These are phyloP conservation scores for Eudorina sp. DNA, from an alignment of 139 green algal species.

Conservation along the genomic window DNA sequence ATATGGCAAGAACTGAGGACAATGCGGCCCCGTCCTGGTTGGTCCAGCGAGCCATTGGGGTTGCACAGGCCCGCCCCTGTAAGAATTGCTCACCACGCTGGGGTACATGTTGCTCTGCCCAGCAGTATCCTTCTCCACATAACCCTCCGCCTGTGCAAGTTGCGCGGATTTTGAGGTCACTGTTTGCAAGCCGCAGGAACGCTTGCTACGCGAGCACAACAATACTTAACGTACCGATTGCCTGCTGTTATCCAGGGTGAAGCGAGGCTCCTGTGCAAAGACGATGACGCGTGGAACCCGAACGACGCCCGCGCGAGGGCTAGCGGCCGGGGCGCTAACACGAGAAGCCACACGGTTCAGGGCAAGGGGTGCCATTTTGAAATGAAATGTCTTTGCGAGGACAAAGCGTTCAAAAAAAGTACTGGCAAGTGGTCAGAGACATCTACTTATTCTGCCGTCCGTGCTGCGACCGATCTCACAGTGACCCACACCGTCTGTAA, in stretches of 20 bases:
- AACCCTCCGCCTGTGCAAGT: conserved; percentile 34
- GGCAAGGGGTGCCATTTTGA: conserved; percentile 20
- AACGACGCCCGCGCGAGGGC: neutral
- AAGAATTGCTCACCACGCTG: conserved; percentile 20
- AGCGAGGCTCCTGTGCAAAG: conserved; percentile 21
- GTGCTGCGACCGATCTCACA: too few relatives aligned
- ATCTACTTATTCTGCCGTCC: conserved; percentile 6
- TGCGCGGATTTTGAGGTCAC: too few relatives aligned
- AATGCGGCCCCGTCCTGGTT: too few relatives aligned
- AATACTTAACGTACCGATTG: neutral
- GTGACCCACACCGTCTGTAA: too few relatives aligned
- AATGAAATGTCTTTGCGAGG: neutral
- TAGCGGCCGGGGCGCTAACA: neutral
- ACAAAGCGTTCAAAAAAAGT: conserved; percentile 1
- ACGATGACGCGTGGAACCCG: neutral
- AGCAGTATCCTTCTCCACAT: conserved; percentile 45
- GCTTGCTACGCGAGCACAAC: too few relatives aligned
- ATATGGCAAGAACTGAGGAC: too few relatives aligned
- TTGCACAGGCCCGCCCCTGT: too few relatives aligned
- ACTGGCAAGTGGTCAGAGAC: neutral
- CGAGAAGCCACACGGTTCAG: conserved; percentile 4
- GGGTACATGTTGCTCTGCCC: conserved; percentile 54
- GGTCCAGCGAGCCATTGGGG: too few relatives aligned
- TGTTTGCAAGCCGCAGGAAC: conserved; percentile 13
- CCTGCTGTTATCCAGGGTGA: conserved; percentile 31